A percentile compares a stretch with the other conserved stretches of the same genome.
phyloP scores from a whole-genome alignment of 2,329 filamentous ascomycete genomes.

The Trichoderma afroharzianum region DNA sequence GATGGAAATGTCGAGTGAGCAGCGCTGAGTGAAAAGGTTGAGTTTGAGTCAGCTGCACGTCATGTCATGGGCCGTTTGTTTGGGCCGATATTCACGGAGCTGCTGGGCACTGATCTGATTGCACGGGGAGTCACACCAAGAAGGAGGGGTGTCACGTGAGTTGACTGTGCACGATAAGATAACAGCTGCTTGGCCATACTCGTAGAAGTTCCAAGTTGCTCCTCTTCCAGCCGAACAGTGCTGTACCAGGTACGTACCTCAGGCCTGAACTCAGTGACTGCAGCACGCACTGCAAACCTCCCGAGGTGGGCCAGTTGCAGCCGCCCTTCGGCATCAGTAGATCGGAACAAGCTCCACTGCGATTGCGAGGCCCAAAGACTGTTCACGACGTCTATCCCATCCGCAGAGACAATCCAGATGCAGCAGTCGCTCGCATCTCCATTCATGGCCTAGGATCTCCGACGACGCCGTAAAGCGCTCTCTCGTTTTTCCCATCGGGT shows the following conservation, averaged over 20 bases:
- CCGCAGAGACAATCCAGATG: not conserved
- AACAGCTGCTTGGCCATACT: not conserved
- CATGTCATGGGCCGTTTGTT: slow-evolving; percentile 12
- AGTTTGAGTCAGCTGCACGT: slow-evolving; percentile 17
- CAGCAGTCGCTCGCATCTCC: not conserved
- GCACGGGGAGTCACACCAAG: not conserved
- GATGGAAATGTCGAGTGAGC: not conserved
- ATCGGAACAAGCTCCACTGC: slow-evolving; percentile 4
- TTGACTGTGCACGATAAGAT: not conserved
- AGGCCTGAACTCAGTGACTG: not conserved
- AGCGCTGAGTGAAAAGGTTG: not conserved
- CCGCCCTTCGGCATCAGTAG: not conserved
- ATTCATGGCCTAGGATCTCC: slow-evolving; percentile 1
- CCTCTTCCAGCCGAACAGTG: not conserved
- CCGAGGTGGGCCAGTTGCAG: not conserved
- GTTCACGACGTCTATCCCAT: not conserved
- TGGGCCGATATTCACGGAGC: slow-evolving; percentile 14
- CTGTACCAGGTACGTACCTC: not conserved
- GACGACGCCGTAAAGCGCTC: not conserved
- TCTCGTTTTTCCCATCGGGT: not conserved
- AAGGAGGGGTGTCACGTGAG: slow-evolving; percentile 13
- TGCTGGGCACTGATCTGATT: not conserved
- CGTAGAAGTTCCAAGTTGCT: not conserved
- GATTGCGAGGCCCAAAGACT: not conserved
- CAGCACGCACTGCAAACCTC: not conserved